Evolutionary conservation across 441 rosid genomes (phyloP), one percentile per base, ranked within the genome.

Genomic region (Capsella rubella): DNA sequence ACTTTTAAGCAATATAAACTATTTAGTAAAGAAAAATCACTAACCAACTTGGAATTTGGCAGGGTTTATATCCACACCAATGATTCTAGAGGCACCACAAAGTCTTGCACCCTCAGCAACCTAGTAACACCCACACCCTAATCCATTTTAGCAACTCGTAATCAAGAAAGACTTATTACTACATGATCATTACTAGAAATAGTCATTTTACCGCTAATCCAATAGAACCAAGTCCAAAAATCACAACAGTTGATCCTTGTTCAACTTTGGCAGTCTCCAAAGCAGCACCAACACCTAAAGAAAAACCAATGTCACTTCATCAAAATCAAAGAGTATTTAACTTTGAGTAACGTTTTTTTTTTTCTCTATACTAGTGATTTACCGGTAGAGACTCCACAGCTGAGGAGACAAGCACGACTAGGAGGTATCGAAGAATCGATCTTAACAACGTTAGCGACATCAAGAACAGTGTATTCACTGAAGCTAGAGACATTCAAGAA

Each of bases 371-470:
- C 12, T 14, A 53, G 13, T 34, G 14, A 74, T 25, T 40, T 82
- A 89, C 97, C 98, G 40, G 98, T 90, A 34, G 97, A 85, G 42
- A 93, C 82, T 64, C 98, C 97, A 15, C 98, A 93, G 49, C 96
- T 83, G 21, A 93, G 87, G 59, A 93, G 97, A 75, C 96, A 91
- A 28, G 96, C 96, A 69, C 67, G 85, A 32, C 74, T 84, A 25
- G 97, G 96, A 66, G 95, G 90, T 67, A 86, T 37, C 25, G 84
- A 69, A 55, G 87, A 81, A 75, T 91, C 93, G 10, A 91, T 78
- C 83, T 87, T 93, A 2, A 85, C 85, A 10, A 91, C 65, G 71
- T 93, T 83, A 16, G 89, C 86, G 32, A 77, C 61, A 65, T 93
- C 96, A 3, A 93, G 81, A 13, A 90, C 97, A 1, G 96, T 89